Percentiles rank a stretch among this genome's conserved stretches.
Conservation (phyloP, 2,329 filamentous ascomycete species). For the Colletotrichum incanum region DNA sequence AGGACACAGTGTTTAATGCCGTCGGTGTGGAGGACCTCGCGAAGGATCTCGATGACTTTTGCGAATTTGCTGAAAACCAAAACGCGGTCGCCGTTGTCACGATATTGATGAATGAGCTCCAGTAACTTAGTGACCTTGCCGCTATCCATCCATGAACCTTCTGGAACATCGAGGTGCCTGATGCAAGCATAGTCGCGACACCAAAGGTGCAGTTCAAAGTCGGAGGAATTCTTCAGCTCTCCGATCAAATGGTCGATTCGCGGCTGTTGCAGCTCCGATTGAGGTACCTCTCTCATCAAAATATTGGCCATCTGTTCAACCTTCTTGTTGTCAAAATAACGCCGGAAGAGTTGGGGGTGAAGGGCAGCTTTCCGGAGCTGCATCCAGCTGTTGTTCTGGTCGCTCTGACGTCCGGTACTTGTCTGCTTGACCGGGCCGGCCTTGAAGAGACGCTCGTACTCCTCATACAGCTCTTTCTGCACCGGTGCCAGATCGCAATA, state of each 20-base stretch:
- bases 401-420: slow-evolving; percentile 63
- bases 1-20: slow-evolving; percentile 86
- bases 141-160: slow-evolving; percentile 71
- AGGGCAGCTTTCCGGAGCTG: slow-evolving; percentile 93
- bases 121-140: slow-evolving; percentile 91
- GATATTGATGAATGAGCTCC: slow-evolving; percentile 81
- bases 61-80: slow-evolving; percentile 96
- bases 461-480: slow-evolving; percentile 82
- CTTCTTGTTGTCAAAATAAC: slow-evolving; percentile 82
- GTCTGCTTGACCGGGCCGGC: slow-evolving; percentile 71
- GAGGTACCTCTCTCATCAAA: slow-evolving; percentile 78
- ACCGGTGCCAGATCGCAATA: slow-evolving; percentile 83
- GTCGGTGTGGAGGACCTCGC: slow-evolving; percentile 82
- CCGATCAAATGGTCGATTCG: slow-evolving; percentile 68
- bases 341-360: slow-evolving; percentile 89
- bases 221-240: slow-evolving; percentile 72
- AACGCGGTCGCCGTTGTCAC: slow-evolving; percentile 85
- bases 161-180: slow-evolving; percentile 67
- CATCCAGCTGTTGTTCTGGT: slow-evolving; percentile 84
- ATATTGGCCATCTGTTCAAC: slow-evolving; percentile 85
- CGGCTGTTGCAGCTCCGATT: slow-evolving; percentile 67
- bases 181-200: slow-evolving; percentile 74
- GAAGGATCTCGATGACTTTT: slow-evolving; percentile 90
- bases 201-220: slow-evolving; percentile 78
- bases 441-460: slow-evolving; percentile 75